These are phyloP conservation scores for Oropetium thomaeum DNA, from an alignment of 176 grass and related monocot genomes.

Conservation along the genomic window DNA sequence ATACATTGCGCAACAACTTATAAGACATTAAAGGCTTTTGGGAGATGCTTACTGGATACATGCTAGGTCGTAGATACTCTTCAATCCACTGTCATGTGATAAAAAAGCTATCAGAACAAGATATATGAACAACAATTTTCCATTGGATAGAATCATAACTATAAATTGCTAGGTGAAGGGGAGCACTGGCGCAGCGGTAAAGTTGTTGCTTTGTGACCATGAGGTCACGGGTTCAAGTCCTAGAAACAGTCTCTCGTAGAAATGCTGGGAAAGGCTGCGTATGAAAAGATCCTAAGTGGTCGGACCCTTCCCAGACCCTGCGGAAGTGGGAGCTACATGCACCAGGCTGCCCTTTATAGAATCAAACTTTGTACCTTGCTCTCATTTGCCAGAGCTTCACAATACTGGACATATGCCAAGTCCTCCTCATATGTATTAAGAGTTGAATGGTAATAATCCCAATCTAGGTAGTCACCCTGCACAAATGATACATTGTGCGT, in stretches of 20 bases:
- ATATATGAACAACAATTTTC: not conserved
- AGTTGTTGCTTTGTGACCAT: too few species aligned
- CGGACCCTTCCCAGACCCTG: too few species aligned
- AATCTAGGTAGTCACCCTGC: not conserved
- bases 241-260: too few species aligned
- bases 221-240: too few species aligned
- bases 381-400: not conserved
- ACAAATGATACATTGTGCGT: not conserved
- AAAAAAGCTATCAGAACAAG: not conserved
- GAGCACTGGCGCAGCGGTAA: too few species aligned
- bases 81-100: constrained; percentile 21
- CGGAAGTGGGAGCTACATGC: too few species aligned
- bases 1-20: not conserved
- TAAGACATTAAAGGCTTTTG: not conserved
- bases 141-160: not conserved
- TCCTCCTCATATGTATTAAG: constrained; percentile 3
- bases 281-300: too few species aligned
- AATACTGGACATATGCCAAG: constrained; percentile 14
- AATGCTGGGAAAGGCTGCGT: too few species aligned
- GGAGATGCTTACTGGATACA: not conserved
- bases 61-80: not conserved
- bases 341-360: too few species aligned
- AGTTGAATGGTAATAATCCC: not conserved
- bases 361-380: constrained; percentile 40
- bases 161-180: too few species aligned